These are phyloP conservation scores for Picochlorum sp. DNA, from an alignment of 139 green algal genomes.

Conservation along the genomic window DNA sequence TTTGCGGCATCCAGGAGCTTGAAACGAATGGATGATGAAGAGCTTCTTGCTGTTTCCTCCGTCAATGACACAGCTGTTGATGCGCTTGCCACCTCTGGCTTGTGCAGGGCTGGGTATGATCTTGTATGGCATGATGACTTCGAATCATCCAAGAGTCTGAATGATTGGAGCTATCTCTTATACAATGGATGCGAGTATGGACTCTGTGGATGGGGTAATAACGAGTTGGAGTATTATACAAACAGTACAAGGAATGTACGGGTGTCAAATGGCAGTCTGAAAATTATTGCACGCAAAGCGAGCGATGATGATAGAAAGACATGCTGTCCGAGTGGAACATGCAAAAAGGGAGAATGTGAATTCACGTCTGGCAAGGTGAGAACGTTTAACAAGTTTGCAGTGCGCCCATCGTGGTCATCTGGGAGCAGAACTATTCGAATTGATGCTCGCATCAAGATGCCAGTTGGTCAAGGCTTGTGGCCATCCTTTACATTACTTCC, in stretches of 20 bases:
- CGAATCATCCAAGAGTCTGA: background rate
- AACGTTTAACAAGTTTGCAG: conserved; percentile 14
- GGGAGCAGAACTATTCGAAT: conserved; percentile 4
- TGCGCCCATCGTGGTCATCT: background rate
- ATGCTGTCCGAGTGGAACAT: conserved; percentile 1
- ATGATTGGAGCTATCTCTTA: conserved; percentile 9
- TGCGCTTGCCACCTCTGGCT: background rate
- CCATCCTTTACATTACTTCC: conserved; percentile 24
- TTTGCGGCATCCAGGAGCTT: background rate
- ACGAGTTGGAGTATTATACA: conserved; percentile 12
- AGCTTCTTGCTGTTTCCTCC: too few species aligned
- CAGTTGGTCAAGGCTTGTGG: conserved; percentile 14
- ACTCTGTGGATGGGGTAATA: conserved; percentile 8
- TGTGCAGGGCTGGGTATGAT: background rate
- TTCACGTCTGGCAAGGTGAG: conserved; percentile 11
- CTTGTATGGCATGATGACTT: conserved; percentile 7
- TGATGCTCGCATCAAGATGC: conserved; percentile 15
- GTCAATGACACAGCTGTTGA: too few species aligned
- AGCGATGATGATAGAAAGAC: background rate
- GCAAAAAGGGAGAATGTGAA: conserved; percentile 1
- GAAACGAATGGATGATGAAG: too few species aligned
- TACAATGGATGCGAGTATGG: conserved; percentile 15
- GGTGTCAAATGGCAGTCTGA: background rate
- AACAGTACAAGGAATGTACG: conserved; percentile 6
- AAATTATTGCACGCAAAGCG: conserved; percentile 5